Conservation (phyloP, 2,329 filamentous ascomycete genomes). For the Aspergillus quadricinctus region DNA sequence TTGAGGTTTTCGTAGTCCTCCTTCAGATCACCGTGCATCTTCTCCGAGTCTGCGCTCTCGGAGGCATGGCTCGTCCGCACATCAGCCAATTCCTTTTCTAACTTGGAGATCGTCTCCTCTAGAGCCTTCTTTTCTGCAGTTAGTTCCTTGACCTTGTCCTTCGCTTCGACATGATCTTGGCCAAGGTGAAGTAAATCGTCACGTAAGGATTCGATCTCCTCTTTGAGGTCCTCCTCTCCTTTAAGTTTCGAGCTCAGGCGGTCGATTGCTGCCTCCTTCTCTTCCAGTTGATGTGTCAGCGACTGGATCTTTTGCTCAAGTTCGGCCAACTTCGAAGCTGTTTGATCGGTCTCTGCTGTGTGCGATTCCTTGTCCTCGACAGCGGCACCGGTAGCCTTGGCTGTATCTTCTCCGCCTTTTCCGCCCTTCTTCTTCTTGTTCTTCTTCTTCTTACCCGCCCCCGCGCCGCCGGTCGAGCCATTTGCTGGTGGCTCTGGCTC, state of each 20-base stretch:
- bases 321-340: slow-evolving; percentile 19
- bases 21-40: slow-evolving; percentile 52
- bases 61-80: slow-evolving; percentile 47
- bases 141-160: slow-evolving; percentile 68
- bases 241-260: slow-evolving; percentile 66
- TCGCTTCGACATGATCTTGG: slow-evolving; percentile 77
- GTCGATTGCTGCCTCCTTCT: slow-evolving; percentile 70
- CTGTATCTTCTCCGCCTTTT: slow-evolving; percentile 42
- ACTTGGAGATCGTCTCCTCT: slow-evolving; percentile 58
- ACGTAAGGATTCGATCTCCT: slow-evolving; percentile 79
- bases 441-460: slow-evolving; percentile 64
- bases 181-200: slow-evolving; percentile 77
- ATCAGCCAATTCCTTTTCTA: slow-evolving; percentile 67
- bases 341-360: slow-evolving; percentile 31
- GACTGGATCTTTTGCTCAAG: slow-evolving; percentile 35
- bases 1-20: slow-evolving; percentile 68
- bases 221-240: slow-evolving; percentile 70
- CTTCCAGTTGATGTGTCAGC: slow-evolving; percentile 33
- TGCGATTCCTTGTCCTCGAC: slow-evolving; percentile 15
- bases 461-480: slow-evolving; percentile 19
- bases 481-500: slow-evolving; percentile 17
- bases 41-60: slow-evolving; percentile 45
- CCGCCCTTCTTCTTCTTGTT: slow-evolving; percentile 82
- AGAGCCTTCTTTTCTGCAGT: slow-evolving; percentile 64
- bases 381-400: slow-evolving; percentile 18